phyloP scores from a whole-genome alignment of 176 grass and related monocot genomes.

The Zea luxurians region DNA sequence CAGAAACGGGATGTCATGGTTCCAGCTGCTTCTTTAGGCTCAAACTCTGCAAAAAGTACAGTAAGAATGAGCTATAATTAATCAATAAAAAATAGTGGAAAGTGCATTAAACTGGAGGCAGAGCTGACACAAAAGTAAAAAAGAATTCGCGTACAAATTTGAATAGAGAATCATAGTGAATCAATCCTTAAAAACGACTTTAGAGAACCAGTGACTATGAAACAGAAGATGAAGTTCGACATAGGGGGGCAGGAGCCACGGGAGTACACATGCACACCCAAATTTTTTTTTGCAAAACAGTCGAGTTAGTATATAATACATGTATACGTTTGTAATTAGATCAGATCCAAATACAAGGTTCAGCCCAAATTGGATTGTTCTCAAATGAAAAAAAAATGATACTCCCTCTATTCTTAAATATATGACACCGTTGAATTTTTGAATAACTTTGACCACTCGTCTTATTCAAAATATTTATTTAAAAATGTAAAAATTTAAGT shows the following conservation, averaged over 20 bases:
- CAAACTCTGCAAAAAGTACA: constrained; percentile 26
- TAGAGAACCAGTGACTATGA: neutral
- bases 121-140: neutral
- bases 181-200: neutral
- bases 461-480: too few species aligned
- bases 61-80: neutral
- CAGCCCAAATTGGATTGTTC: neutral
- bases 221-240: neutral
- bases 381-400: neutral
- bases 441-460: too few species aligned
- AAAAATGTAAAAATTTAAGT: too few species aligned
- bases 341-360: neutral
- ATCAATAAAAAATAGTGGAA: neutral
- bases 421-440: too few species aligned
- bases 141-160: neutral
- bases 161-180: neutral
- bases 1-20: constrained; percentile 88
- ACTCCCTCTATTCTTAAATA: neutral
- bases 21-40: constrained; percentile 9
- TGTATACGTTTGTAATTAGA: neutral
- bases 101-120: neutral
- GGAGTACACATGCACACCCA: neutral
- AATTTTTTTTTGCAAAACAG: neutral
- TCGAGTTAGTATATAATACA: neutral
- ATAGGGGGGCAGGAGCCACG: neutral